A percentile compares a stretch with the other conserved stretches of the same genome.
phyloP scores from a whole-genome alignment of 768 basidiomycete genomes.

The Tubosaeta brunneosetosa region DNA sequence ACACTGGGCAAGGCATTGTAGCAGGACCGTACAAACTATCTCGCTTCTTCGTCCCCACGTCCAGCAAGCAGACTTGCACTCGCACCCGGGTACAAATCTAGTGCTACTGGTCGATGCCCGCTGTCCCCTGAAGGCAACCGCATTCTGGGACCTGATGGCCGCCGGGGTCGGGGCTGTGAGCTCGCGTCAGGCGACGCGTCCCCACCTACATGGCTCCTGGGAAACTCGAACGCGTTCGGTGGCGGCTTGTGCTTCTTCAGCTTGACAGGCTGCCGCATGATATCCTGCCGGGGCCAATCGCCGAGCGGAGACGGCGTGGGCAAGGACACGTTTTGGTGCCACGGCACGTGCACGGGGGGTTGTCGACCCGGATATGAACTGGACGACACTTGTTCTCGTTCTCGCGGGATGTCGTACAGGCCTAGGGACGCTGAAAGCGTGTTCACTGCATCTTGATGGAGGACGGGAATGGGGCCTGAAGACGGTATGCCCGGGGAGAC shows the following conservation, averaged over 20 bases:
- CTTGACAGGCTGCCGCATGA: conserved; percentile 25
- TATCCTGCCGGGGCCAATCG: conserved; percentile 50
- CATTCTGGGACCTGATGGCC: conserved; percentile 31
- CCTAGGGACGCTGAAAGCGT: conserved; percentile 8
- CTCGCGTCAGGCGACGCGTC: conserved; percentile 2
- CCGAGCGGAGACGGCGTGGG: conserved; percentile 45
- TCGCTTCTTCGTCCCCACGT: background rate
- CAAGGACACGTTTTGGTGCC: conserved; percentile 8
- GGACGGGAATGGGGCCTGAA: conserved; percentile 10
- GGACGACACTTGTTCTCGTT: conserved; percentile 18
- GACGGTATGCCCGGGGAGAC: conserved; percentile 13
- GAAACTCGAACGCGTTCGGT: conserved; percentile 23
- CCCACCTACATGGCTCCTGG: background rate
- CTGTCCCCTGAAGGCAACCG: conserved; percentile 19
- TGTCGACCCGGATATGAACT: conserved; percentile 32
- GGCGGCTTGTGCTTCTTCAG: conserved; percentile 9
- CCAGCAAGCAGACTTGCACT: conserved; percentile 4
- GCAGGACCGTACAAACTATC: conserved; percentile 11
- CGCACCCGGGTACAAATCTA: conserved; percentile 14
- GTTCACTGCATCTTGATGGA: conserved; percentile 4
- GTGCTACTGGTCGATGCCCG: conserved; percentile 14
- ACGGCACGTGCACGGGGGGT: conserved; percentile 11
- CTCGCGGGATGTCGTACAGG: conserved; percentile 6
- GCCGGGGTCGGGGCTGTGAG: conserved; percentile 23
- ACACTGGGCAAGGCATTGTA: conserved; percentile 6